Evolutionary conservation across 2,329 filamentous ascomycete genomes (phyloP), one percentile per base, ranked within the genome.

Genomic region (Fusarium torulosum): DNA sequence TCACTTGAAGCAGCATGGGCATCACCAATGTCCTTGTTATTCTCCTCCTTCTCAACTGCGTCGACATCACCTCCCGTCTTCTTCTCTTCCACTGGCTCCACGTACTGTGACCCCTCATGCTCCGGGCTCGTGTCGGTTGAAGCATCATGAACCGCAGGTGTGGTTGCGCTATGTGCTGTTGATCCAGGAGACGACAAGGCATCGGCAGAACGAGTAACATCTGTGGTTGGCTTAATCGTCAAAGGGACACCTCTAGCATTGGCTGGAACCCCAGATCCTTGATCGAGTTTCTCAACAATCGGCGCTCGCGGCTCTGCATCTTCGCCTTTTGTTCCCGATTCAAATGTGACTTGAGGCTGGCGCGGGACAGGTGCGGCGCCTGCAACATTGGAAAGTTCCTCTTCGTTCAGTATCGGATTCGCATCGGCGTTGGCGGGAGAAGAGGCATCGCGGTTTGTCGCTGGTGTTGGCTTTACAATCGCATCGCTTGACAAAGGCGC

Each of bases 41-140:
- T 37, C 20, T 69, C 75, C 17, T 75, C 23, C 3, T 23, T 38
- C 25, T 66, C 75, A 14, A 73, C 73, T 10, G 68, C 71, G 45
- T 75, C 71, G 7, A 14, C 43, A 46, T 81, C 74, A 74, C 80
- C 75, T 43, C 82, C 83, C 52, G 77, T 76, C 33, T 80, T 80
- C 71, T 83, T 83, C 61, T 84, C 80, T 21, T 84, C 82, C 20
- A 56, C 66, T n/a, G 79, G 79, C 33, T 88, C 83, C 17, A 82
- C 76, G 69, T 86, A 87, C 42, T 86, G 84, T 46, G 86, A 82
- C 19, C 83, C 84, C 47, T 93, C 90, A 54, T 90, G 86, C 54
- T 91, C 91, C 2, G 91, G 89, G 70, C 91, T 94, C 3, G 91
- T 94, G 69, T 91, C 89, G 1, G 91, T 88, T 2, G 91, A 94